Base-by-base conservation (phyloP, 1,139 yeast species). In the Geotrichum citri-aurantii region DNA sequence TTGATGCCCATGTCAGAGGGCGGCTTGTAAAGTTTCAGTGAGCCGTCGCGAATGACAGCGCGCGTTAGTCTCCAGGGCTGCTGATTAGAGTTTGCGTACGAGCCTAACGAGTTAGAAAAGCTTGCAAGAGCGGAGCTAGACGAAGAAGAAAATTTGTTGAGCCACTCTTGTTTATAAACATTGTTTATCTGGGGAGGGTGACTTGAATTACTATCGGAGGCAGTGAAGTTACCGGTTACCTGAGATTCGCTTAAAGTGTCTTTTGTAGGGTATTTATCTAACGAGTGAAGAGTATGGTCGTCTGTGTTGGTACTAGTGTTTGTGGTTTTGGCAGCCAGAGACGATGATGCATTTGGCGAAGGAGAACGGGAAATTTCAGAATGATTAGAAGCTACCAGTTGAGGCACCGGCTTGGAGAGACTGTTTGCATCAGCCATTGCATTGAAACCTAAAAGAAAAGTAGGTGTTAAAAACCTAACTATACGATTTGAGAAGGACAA, bases 21-120 rank as follows among this genome's bases (percentile, higher is more conserved):
- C 4, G 74, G 70, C 59, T 67, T 68, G 62, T 65, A 70, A 19
- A 73, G 62, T 21, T 61, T 53, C 14, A 73, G 64, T 14, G 58
- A 54, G 44, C 72, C 73, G 50, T 71, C 70, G 44, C 62, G 64
- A 14, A 73, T 62, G n/a, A 65, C 64, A 1, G 73, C 72, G 26
- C 71, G 62, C 17, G 65, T 65, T 54, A 72, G 65, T 26, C 69
- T 64, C 75, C 74, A 73, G 55, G 54, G 47, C 23, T 54, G 55
- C 26, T 52, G 52, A 31, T 52, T 55, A 19, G 60, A 42, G 54
- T 12, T 48, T 27, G 54, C 40, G n/a, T 31, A 48, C 10, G 58
- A 23, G 26, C 46, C 24, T 7, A 52, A 31, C 7, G 58, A 27
- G 27, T 40, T 29, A 14, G 57, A 51, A 37, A 57, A 49, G 44